A percentile compares a stretch with the other conserved stretches of the same genome.
phyloP scores from a whole-genome alignment of 1,284 basidiomycete species.

The Filobasidium uniguttulatum region DNA sequence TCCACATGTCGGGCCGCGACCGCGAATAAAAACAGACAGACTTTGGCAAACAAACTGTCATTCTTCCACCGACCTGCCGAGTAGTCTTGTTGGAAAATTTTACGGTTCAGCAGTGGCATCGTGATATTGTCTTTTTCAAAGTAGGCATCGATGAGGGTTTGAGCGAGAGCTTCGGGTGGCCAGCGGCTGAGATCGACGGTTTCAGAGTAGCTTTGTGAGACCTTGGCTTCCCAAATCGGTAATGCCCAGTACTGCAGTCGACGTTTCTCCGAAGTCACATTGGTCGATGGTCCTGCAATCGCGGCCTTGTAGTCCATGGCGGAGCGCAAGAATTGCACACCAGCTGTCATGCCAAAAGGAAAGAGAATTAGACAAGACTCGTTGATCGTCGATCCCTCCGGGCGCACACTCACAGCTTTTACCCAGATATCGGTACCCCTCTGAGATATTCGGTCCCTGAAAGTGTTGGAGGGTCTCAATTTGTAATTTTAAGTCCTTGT shows the following conservation, averaged over 20 bases:
- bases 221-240: constrained; percentile 34
- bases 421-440: constrained; percentile 16
- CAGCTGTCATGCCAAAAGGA: constrained; percentile 6
- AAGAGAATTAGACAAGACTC: background rate
- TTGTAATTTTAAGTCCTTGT: constrained; percentile 6
- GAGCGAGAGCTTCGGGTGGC: constrained; percentile 45
- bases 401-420: constrained; percentile 14
- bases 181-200: constrained; percentile 29
- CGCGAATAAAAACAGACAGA: constrained; percentile 61
- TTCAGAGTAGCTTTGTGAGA: constrained; percentile 25
- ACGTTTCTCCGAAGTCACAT: constrained; percentile 14
- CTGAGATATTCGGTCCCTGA: constrained; percentile 3
- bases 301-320: constrained; percentile 10
- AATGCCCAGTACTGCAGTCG: constrained; percentile 32
- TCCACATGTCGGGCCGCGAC: constrained; percentile 54
- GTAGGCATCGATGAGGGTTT: constrained; percentile 51
- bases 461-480: constrained; percentile 3
- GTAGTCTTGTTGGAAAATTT: constrained; percentile 54
- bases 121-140: constrained; percentile 51
- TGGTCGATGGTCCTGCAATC: background rate
- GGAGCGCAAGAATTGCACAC: constrained; percentile 12
- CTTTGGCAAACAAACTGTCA: constrained; percentile 51
- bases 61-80: constrained; percentile 46
- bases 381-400: background rate
- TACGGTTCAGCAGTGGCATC: constrained; percentile 61